Conservation (phyloP, 1,284 basidiomycete species). For the Leccinum insigne region DNA sequence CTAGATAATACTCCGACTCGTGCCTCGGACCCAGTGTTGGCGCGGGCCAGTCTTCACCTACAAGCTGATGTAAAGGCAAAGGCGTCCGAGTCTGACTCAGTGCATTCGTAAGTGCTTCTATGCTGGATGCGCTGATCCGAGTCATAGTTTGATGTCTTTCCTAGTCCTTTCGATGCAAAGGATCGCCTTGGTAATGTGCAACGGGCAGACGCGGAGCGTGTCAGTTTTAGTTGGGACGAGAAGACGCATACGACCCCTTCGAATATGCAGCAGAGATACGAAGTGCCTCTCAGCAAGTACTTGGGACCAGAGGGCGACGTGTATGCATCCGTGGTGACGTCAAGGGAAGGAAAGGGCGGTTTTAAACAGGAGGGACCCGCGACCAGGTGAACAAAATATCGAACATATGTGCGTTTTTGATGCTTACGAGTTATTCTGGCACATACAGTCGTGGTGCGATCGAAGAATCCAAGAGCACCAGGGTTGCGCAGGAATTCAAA, state of each 20-base stretch:
- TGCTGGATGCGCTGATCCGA: neutral
- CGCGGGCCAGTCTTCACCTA: neutral
- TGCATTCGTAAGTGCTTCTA: slow-evolving; percentile 10
- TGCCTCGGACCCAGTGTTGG: neutral
- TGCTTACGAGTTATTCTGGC: slow-evolving; percentile 11
- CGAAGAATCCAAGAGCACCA: neutral
- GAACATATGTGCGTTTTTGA: neutral
- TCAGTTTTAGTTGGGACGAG: slow-evolving; percentile 10
- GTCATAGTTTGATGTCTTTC: slow-evolving; percentile 2
- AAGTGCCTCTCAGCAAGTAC: slow-evolving; percentile 21
- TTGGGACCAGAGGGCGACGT: slow-evolving; percentile 1
- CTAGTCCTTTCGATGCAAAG: slow-evolving; percentile 5
- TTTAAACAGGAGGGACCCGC: neutral
- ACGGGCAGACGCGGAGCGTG: neutral
- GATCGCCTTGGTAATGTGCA: neutral
- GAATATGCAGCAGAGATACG: slow-evolving; percentile 10
- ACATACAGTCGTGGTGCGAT: neutral
- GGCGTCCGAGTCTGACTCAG: neutral
- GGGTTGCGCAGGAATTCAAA: neutral
- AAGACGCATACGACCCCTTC: neutral
- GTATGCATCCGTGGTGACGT: neutral
- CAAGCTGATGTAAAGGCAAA: neutral
- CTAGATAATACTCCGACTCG: neutral
- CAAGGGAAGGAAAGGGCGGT: neutral
- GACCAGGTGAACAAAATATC: slow-evolving; percentile 7